phyloP scores from a whole-genome alignment of 306 rosid species.

The Astragalus glycyphyllos region DNA sequence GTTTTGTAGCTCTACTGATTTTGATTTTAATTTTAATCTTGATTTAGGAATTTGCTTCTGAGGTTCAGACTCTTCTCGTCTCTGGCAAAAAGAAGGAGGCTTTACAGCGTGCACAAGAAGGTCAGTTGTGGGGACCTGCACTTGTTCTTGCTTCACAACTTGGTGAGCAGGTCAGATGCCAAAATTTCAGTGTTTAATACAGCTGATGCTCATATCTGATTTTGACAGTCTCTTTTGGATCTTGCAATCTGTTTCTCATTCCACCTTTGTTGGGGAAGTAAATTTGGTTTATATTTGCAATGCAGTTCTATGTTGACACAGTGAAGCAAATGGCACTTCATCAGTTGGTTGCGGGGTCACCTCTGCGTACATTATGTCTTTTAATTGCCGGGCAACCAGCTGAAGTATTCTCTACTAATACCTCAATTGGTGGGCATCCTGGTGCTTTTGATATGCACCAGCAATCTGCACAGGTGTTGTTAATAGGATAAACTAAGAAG shows the following conservation, averaged over 20 bases:
- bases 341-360: constrained; percentile 87
- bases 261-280: constrained; percentile 29
- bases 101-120: constrained; percentile 88
- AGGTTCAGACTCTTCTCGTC: constrained; percentile 86
- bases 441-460: constrained; percentile 51
- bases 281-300: constrained; percentile 38
- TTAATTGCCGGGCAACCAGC: constrained; percentile 96
- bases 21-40: constrained; percentile 28
- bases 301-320: constrained; percentile 93
- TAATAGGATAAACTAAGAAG: constrained; percentile 35
- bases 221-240: constrained; percentile 25
- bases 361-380: constrained; percentile 91
- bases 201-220: constrained; percentile 28
- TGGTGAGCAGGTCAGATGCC: constrained; percentile 85
- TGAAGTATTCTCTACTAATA: constrained; percentile 69
- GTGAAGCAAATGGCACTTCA: constrained; percentile 91
- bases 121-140: constrained; percentile 99
- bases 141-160: constrained; percentile 96
- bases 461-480: constrained; percentile 74
- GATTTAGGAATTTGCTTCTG: constrained; percentile 82
- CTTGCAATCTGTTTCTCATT: background rate
- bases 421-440: constrained; percentile 46
- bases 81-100: constrained; percentile 94
- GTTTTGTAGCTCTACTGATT: constrained; percentile 36
- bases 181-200: constrained; percentile 20